Conservation (phyloP, 805 yeast genomes). For the Candida pseudofarinosa region DNA sequence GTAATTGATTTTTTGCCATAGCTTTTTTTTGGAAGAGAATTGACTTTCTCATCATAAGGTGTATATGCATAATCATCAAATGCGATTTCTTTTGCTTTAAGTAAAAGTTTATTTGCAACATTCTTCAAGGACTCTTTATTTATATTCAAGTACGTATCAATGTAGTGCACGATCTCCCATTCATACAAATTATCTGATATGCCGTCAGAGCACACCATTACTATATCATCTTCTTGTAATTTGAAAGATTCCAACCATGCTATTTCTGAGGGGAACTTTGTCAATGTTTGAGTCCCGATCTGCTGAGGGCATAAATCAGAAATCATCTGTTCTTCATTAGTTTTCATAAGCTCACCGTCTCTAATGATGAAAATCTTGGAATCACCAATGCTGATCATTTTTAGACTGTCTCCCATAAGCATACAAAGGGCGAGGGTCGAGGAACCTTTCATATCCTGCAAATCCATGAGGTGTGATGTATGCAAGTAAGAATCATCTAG, state of each 20-base stretch:
- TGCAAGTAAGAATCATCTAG: conserved; percentile 47
- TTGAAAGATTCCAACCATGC: conserved; percentile 43
- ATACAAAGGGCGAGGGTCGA: conserved; percentile 47
- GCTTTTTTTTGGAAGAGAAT: conserved; percentile 31
- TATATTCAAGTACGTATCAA: conserved; percentile 28
- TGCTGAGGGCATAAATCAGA: conserved; percentile 49
- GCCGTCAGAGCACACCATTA: conserved; percentile 51
- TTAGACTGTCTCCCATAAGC: conserved; percentile 44
- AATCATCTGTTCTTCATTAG: conserved; percentile 46
- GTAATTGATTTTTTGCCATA: conserved; percentile 30
- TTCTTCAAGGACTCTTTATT: conserved; percentile 31
- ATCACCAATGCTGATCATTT: conserved; percentile 52
- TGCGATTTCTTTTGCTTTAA: conserved; percentile 45
- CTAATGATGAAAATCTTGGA: conserved; percentile 46
- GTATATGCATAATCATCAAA: conserved; percentile 51
- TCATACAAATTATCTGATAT: conserved; percentile 49
- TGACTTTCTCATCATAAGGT: conserved; percentile 51
- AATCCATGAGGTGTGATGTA: conserved; percentile 48
- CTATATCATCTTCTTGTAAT: conserved; percentile 37
- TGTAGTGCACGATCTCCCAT: conserved; percentile 40
- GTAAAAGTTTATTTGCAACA: conserved; percentile 37
- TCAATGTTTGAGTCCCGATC: conserved; percentile 48
- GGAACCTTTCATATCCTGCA: conserved; percentile 44
- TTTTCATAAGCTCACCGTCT: conserved; percentile 37
- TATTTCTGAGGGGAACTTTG: conserved; percentile 41